phyloP scores from a whole-genome alignment of 1,284 basidiomycete species.

The Termitomyces sp. region DNA sequence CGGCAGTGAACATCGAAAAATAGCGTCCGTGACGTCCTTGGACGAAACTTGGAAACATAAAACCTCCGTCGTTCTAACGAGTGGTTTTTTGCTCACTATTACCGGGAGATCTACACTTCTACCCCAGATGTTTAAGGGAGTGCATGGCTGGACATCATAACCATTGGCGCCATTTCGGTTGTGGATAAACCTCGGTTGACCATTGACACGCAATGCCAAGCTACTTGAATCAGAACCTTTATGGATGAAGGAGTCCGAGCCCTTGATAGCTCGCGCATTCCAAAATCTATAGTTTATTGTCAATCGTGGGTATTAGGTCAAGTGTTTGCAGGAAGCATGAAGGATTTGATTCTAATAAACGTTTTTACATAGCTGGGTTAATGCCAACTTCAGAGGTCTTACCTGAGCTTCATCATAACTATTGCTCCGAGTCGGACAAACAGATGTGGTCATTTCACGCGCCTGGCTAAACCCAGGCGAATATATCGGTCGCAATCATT shows the following conservation, averaged over 20 bases:
- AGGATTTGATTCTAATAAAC: background rate
- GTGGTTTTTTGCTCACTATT: background rate
- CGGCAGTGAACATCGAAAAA: background rate
- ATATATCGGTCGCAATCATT: background rate
- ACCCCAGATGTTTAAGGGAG: background rate
- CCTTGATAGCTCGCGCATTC: background rate
- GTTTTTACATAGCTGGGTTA: background rate
- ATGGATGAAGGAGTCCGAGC: background rate
- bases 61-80: background rate
- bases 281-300: background rate
- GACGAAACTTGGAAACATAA: background rate
- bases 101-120: background rate
- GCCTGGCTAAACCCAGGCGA: slow-evolving; percentile 15
- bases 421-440: slow-evolving; percentile 10
- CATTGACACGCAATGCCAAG: background rate
- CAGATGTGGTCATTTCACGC: background rate
- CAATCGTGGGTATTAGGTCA: background rate
- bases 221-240: background rate
- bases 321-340: background rate
- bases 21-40: background rate
- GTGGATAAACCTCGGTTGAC: slow-evolving; percentile 16
- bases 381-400: background rate
- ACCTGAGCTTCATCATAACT: background rate
- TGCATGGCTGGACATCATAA: background rate
- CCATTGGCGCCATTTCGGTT: background rate